These are phyloP conservation scores for Populus pruinosa DNA, from an alignment of 345 rosid genomes.

Conservation along the genomic window DNA sequence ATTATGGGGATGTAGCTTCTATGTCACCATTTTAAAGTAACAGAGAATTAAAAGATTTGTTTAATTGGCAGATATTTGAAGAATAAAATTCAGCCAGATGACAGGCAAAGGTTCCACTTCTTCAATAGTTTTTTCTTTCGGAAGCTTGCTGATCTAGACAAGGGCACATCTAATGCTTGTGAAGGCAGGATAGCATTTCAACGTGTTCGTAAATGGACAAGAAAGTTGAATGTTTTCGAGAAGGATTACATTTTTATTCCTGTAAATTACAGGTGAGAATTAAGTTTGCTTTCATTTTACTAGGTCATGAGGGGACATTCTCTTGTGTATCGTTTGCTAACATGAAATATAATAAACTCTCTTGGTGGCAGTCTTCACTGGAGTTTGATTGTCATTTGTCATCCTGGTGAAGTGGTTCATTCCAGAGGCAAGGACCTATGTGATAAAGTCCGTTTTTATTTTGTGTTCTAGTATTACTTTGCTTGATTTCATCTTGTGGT, in stretches of 20 bases:
- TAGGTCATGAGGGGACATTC: background rate
- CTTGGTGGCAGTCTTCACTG: slow-evolving; percentile 74
- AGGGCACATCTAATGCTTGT: slow-evolving; percentile 74
- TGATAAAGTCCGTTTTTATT: slow-evolving; percentile 15
- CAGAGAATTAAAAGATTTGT: background rate
- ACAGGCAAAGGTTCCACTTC: slow-evolving; percentile 67
- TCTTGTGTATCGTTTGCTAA: slow-evolving; percentile 9
- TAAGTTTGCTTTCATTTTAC: background rate
- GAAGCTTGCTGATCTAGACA: slow-evolving; percentile 95
- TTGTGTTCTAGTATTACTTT: background rate
- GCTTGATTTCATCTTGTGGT: slow-evolving; percentile 10
- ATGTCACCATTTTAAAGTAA: background rate
- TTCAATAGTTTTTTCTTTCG: slow-evolving; percentile 98
- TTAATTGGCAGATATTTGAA: slow-evolving; percentile 61
- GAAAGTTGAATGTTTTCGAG: slow-evolving; percentile 78
- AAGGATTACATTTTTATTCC: slow-evolving; percentile 94
- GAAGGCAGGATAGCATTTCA: slow-evolving; percentile 91
- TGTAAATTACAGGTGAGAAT: slow-evolving; percentile 73
- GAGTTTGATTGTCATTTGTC: slow-evolving; percentile 95
- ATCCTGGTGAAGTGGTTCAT: slow-evolving; percentile 74
- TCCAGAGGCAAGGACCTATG: slow-evolving; percentile 38
- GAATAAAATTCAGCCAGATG: slow-evolving; percentile 61
- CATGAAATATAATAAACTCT: slow-evolving; percentile 17
- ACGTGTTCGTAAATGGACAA: slow-evolving; percentile 96
- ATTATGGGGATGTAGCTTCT: background rate